Percentiles rank a stretch among this genome's conserved stretches.
phyloP scores from a whole-genome alignment of 805 yeast species.

The Huiozyma naganishii region DNA sequence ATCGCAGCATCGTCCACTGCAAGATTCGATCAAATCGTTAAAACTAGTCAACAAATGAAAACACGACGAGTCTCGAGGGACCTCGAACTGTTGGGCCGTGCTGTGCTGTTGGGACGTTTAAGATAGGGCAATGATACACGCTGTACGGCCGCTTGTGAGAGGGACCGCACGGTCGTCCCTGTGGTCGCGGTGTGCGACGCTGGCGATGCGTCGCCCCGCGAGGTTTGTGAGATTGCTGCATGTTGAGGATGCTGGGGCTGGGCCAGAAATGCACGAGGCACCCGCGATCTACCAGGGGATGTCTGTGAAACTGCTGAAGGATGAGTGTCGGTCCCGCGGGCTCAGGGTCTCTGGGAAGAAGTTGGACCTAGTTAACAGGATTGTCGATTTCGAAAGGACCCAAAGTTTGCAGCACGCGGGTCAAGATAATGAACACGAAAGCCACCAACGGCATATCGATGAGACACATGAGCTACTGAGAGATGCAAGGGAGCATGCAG shows the following conservation, averaged over 20 bases:
- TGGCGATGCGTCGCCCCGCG: no score
- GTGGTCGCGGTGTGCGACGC: no score
- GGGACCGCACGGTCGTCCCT: no score
- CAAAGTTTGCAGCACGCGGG: neutral
- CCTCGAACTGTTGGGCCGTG: no score
- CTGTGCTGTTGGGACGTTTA: no score
- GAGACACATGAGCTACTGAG: neutral
- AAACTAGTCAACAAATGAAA: no score
- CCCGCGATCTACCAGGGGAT: neutral
- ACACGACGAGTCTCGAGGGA: no score
- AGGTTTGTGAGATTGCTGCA: no score
- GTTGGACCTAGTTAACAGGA: constrained; percentile 38
- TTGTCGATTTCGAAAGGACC: neutral
- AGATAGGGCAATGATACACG: no score
- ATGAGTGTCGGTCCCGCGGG: constrained; percentile 51
- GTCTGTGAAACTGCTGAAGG: constrained; percentile 42
- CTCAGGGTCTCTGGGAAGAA: constrained; percentile 53
- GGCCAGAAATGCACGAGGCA: neutral
- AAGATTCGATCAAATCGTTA: no score
- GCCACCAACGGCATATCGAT: neutral
- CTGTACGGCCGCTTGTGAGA: no score
- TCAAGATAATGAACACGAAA: neutral
- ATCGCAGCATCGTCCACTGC: no score
- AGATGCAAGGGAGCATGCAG: neutral
- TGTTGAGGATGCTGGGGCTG: neutral